Percentiles rank a stretch among this genome's conserved stretches.
Evolutionary conservation across 331 rosid species (phyloP).

Genomic region (Malus hybrid): DNA sequence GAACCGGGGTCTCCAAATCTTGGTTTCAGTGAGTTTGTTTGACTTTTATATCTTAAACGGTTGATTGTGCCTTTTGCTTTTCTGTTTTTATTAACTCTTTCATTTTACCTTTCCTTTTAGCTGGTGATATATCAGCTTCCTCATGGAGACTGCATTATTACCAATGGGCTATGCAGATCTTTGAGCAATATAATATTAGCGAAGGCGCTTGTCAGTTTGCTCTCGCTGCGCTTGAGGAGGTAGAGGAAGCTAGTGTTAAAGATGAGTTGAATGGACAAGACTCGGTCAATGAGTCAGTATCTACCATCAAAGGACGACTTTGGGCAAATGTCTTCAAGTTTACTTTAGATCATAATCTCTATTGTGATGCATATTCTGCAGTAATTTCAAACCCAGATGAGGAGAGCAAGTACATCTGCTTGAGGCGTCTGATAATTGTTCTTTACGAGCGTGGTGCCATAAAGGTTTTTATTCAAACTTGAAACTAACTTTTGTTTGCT

Average conservation of each 20-base stretch:
- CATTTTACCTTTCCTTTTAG: constrained; percentile 19
- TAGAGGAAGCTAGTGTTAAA: constrained; percentile 58
- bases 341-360: constrained; percentile 67
- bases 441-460: constrained; percentile 72
- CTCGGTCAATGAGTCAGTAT: constrained; percentile 46
- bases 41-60: constrained; percentile 9
- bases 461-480: constrained; percentile 46
- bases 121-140: constrained; percentile 41
- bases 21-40: constrained; percentile 52
- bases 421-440: constrained; percentile 86
- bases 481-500: neutral
- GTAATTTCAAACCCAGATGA: constrained; percentile 92
- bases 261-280: constrained; percentile 24
- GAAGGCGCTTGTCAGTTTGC: constrained; percentile 94
- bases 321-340: constrained; percentile 95
- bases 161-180: constrained; percentile 90
- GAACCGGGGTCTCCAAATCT: constrained; percentile 47
- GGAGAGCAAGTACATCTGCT: constrained; percentile 84
- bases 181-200: constrained; percentile 73
- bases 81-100: constrained; percentile 6
- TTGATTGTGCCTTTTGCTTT: neutral
- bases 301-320: constrained; percentile 70
- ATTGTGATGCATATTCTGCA: constrained; percentile 85
- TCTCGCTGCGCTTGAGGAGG: constrained; percentile 96
- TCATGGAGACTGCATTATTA: constrained; percentile 78